Conservation (phyloP, 768 basidiomycete species). For the Neoboletus brunneissimus region DNA sequence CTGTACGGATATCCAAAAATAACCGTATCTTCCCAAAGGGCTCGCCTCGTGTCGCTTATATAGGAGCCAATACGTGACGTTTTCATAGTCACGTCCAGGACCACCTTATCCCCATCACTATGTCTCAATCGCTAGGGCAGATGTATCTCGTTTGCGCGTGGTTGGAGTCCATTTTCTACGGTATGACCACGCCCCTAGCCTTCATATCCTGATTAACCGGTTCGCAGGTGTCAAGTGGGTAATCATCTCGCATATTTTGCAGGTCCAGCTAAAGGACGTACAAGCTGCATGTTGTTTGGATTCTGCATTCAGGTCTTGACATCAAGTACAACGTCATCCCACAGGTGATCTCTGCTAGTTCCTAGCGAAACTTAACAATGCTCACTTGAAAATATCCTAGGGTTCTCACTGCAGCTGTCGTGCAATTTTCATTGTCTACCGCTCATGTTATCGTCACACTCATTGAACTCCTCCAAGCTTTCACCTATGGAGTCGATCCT, state of each 20-base stretch:
- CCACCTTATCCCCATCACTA: background rate
- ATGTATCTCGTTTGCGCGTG: slow-evolving; percentile 18
- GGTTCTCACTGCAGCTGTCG: slow-evolving; percentile 10
- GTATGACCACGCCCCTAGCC: background rate
- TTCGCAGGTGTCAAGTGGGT: slow-evolving; percentile 13
- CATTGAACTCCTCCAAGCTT: slow-evolving; percentile 16
- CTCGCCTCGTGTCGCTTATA: background rate
- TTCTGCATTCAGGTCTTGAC: slow-evolving; percentile 8
- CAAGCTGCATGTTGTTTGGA: slow-evolving; percentile 15
- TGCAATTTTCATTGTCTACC: slow-evolving; percentile 17
- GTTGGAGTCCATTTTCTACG: slow-evolving; percentile 20
- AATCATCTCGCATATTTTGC: too few species aligned
- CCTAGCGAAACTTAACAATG: background rate
- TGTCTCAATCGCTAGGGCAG: slow-evolving; percentile 14
- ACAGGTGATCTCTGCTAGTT: background rate
- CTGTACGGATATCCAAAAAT: background rate
- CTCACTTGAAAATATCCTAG: background rate
- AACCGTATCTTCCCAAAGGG: background rate
- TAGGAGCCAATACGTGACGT: background rate
- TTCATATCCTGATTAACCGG: too few species aligned
- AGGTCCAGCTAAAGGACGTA: background rate
- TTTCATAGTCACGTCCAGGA: background rate
- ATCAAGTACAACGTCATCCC: slow-evolving; percentile 1
- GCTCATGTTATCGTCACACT: slow-evolving; percentile 13
- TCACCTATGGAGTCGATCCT: slow-evolving; percentile 1